Conservation (phyloP, 192 early-diverging fungal genomes). For the Coemansia sp. region DNA sequence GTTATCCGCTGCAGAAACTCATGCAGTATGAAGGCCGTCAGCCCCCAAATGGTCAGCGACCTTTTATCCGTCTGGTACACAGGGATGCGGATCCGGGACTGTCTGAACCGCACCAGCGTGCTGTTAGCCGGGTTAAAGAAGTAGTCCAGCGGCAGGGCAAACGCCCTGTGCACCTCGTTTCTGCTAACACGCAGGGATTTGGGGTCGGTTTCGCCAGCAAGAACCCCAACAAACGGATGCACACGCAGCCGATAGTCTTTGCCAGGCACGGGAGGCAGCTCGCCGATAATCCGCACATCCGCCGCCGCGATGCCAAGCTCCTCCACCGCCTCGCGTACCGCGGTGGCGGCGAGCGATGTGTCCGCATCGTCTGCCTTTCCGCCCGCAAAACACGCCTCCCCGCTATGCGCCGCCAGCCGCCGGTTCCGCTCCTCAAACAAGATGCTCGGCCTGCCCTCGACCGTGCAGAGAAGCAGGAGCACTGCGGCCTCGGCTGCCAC, state of each 20-base stretch:
- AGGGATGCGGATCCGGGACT: conserved; percentile 56
- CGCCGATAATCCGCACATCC: conserved; percentile 62
- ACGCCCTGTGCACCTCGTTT: conserved; percentile 69
- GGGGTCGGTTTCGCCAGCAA: conserved; percentile 51
- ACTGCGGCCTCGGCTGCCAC: conserved; percentile 32
- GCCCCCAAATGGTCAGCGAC: conserved; percentile 68
- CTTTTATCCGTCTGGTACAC: conserved; percentile 59
- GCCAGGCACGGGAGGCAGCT: conserved; percentile 64
- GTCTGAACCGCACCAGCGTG: conserved; percentile 59
- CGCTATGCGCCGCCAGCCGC: conserved; percentile 68
- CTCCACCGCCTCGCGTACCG: conserved; percentile 79
- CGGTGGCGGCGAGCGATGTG: conserved; percentile 59
- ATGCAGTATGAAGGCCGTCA: conserved; percentile 80
- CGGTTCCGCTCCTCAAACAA: conserved; percentile 76
- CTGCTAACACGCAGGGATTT: conserved; percentile 53
- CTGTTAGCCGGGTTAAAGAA: conserved; percentile 53
- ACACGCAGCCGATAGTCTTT: conserved; percentile 59
- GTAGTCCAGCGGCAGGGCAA: conserved; percentile 67
- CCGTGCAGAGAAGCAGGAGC: conserved; percentile 63
- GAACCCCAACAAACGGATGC: conserved; percentile 64
- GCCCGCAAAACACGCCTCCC: conserved; percentile 80
- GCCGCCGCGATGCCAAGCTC: conserved; percentile 63
- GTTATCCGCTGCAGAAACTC: conserved; percentile 43
- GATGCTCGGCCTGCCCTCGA: conserved; percentile 62
- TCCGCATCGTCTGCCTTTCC: conserved; percentile 71